Evolutionary conservation across 371 early-diverging fungal species (phyloP).

Genomic region (Blakeslea trispora): DNA sequence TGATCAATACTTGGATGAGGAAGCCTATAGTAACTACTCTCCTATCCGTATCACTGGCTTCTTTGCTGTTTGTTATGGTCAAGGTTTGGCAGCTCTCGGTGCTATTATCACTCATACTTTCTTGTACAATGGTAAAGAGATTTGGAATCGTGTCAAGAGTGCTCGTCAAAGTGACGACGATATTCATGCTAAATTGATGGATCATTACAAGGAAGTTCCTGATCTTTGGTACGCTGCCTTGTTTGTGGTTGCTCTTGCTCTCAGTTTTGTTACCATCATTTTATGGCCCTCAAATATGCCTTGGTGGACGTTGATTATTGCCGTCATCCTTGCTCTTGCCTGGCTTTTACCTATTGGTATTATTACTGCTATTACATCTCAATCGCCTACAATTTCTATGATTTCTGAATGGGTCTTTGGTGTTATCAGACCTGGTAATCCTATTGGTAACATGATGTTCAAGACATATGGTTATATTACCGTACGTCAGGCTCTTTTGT

Average conservation of each 20-base stretch:
- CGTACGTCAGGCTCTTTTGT: constrained; percentile 56
- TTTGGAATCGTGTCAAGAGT: constrained; percentile 53
- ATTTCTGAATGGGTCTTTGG: constrained; percentile 49
- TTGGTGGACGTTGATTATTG: constrained; percentile 69
- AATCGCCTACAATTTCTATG: constrained; percentile 45
- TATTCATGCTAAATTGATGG: constrained; percentile 61
- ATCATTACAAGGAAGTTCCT: constrained; percentile 63
- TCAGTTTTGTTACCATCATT: constrained; percentile 48
- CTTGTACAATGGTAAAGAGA: constrained; percentile 65
- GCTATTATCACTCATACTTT: constrained; percentile 69
- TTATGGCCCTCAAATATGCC: constrained; percentile 53
- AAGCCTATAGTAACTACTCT: constrained; percentile 62
- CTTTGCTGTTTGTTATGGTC: constrained; percentile 75
- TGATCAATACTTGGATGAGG: constrained; percentile 60
- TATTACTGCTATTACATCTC: constrained; percentile 46
- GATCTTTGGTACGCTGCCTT: constrained; percentile 63
- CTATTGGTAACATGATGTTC: constrained; percentile 63
- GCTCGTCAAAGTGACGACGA: constrained; percentile 56
- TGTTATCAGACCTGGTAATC: constrained; percentile 58
- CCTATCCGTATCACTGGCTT: constrained; percentile 77
- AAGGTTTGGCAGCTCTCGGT: constrained; percentile 64
- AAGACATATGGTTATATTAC: constrained; percentile 63
- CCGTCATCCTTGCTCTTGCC: constrained; percentile 61
- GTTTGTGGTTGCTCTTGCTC: constrained; percentile 43
- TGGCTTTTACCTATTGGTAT: constrained; percentile 75